Conservation (phyloP, 2,329 filamentous ascomycete genomes). For the Exophiala bonariae region DNA sequence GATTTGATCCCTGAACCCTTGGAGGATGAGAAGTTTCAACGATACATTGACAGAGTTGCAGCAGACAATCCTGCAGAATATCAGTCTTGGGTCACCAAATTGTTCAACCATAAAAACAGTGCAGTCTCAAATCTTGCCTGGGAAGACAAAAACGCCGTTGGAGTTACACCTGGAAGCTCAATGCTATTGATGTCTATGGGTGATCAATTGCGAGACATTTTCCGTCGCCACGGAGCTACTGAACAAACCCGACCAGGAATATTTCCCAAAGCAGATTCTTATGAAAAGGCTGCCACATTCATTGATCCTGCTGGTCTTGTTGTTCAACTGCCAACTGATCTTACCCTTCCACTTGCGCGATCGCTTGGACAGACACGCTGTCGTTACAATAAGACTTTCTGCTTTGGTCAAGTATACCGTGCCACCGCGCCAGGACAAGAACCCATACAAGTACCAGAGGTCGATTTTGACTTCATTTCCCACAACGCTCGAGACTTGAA, state of each 20-base stretch:
- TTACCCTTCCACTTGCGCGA: slow-evolving; percentile 85
- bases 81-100: slow-evolving; percentile 17
- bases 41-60: slow-evolving; percentile 76
- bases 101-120: slow-evolving; percentile 20
- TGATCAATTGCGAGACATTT: slow-evolving; percentile 72
- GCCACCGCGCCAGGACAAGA: slow-evolving; percentile 71
- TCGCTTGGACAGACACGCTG: slow-evolving; percentile 71
- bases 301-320: slow-evolving; percentile 77
- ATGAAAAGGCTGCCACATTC: slow-evolving; percentile 71
- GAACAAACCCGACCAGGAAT: slow-evolving; percentile 73
- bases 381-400: slow-evolving; percentile 70
- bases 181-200: slow-evolving; percentile 73
- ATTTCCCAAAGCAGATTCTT: slow-evolving; percentile 80
- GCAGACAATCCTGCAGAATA: slow-evolving; percentile 78
- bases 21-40: slow-evolving; percentile 85
- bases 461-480: slow-evolving; percentile 95
- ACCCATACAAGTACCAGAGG: slow-evolving; percentile 79
- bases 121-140: slow-evolving; percentile 23
- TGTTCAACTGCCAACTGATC: slow-evolving; percentile 88
- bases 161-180: slow-evolving; percentile 51
- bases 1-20: slow-evolving; percentile 87
- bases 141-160: slow-evolving; percentile 21
- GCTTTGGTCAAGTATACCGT: slow-evolving; percentile 85
- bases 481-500: slow-evolving; percentile 77
- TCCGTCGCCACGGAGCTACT: slow-evolving; percentile 84